phyloP scores from a whole-genome alignment of 2,329 filamentous ascomycete genomes.

The Scedosporium boydii region DNA sequence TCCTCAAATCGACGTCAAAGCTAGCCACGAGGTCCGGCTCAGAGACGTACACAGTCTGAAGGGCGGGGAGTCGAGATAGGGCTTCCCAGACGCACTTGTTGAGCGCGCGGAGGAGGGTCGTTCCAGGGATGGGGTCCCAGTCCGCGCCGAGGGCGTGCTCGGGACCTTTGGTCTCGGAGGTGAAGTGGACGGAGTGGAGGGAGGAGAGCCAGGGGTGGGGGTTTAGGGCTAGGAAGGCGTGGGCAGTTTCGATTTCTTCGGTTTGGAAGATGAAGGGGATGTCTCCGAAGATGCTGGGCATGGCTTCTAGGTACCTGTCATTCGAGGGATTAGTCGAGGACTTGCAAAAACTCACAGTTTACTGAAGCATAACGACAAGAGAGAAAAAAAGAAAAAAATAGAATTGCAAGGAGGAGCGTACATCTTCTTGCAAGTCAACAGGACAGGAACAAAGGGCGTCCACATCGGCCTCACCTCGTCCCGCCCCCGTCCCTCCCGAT shows the following conservation, averaged over 20 bases:
- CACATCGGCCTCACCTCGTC: background rate
- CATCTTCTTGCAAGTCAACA: slow-evolving; percentile 4
- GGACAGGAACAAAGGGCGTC: background rate
- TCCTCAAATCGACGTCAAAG: background rate
- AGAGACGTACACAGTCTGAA: background rate
- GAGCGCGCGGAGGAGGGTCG: background rate
- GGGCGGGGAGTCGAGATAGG: background rate
- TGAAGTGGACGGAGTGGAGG: background rate
- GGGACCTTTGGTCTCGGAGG: background rate
- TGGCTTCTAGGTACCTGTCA: slow-evolving; percentile 1
- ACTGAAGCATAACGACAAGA: too few relatives aligned
- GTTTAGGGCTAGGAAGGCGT: background rate
- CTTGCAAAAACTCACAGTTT: too few relatives aligned
- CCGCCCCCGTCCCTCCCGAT: background rate
- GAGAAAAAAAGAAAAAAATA: background rate
- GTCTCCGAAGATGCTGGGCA: slow-evolving; percentile 1
- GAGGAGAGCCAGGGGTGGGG: background rate
- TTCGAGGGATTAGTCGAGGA: background rate
- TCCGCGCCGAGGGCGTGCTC: background rate
- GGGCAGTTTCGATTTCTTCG: background rate
- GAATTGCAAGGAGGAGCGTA: background rate
- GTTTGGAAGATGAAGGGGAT: background rate
- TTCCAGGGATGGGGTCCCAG: background rate
- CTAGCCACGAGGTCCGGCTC: background rate
- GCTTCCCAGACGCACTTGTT: background rate